A percentile compares a stretch with the other conserved stretches of the same genome.
Evolutionary conservation across 1,284 basidiomycete genomes (phyloP).

Genomic region (Puccinia hordei): DNA sequence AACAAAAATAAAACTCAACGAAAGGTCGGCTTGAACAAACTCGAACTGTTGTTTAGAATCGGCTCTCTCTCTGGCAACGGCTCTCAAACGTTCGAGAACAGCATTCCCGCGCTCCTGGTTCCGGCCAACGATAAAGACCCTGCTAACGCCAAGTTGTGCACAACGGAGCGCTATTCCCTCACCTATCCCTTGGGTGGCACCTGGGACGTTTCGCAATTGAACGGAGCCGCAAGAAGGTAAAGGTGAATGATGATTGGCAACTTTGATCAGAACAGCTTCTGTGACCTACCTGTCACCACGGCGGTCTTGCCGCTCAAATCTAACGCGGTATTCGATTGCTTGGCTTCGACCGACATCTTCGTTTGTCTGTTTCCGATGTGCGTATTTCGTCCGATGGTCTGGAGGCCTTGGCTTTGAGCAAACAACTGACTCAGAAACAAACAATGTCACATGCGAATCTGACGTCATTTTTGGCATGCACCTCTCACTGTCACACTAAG

Average conservation of each 20-base stretch:
- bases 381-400: background rate
- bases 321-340: conserved; percentile 52
- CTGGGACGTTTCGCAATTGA: conserved; percentile 11
- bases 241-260: conserved; percentile 53
- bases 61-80: conserved; percentile 1
- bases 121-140: conserved; percentile 60
- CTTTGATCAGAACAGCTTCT: conserved; percentile 47
- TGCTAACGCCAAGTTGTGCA: conserved; percentile 55
- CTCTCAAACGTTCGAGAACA: conserved; percentile 56
- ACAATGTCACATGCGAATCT: too few species aligned
- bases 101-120: conserved; percentile 55
- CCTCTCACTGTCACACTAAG: too few species aligned
- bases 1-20: conserved; percentile 32
- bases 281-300: conserved; percentile 54
- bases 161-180: conserved; percentile 4
- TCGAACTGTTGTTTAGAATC: conserved; percentile 23
- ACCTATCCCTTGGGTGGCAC: conserved; percentile 41
- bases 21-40: conserved; percentile 48
- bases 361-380: background rate
- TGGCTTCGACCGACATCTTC: conserved; percentile 52
- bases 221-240: conserved; percentile 50
- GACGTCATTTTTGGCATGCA: too few species aligned
- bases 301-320: conserved; percentile 54
- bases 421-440: too few species aligned
- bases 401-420: background rate